Evolutionary conservation across 345 rosid genomes (phyloP).

Genomic region (Citropsis articulata): DNA sequence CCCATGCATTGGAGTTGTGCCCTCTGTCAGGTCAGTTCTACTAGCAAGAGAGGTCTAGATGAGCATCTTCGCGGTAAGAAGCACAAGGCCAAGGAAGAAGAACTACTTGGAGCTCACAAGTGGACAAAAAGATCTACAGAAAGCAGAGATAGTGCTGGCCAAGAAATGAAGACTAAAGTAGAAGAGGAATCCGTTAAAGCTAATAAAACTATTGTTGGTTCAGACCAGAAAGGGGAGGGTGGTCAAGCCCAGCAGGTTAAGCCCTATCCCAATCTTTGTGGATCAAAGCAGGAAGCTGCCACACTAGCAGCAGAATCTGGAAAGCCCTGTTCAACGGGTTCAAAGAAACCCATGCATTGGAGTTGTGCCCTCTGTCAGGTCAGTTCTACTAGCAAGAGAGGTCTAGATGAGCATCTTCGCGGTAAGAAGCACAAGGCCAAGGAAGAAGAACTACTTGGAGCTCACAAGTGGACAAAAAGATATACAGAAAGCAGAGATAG

Average conservation of each 20-base stretch:
- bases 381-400: constrained; percentile 11
- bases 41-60: constrained; percentile 27
- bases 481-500: background rate
- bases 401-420: constrained; percentile 15
- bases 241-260: no score
- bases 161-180: no score
- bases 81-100: background rate
- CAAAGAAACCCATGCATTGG: constrained; percentile 37
- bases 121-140: constrained; percentile 14
- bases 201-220: no score
- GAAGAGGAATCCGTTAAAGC: no score
- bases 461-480: background rate
- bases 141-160: constrained; percentile 12
- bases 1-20: constrained; percentile 47
- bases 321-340: constrained; percentile 11
- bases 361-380: constrained; percentile 46
- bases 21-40: constrained; percentile 26
- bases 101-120: background rate
- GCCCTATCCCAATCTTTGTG: no score
- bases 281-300: no score
- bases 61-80: background rate
- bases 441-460: background rate
- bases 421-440: background rate
- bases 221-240: no score
- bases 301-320: constrained; percentile 8